Percentiles rank a stretch among this genome's conserved stretches.
phyloP scores from a whole-genome alignment of 2,329 filamentous ascomycete species.

The Penicillium frequentans region DNA sequence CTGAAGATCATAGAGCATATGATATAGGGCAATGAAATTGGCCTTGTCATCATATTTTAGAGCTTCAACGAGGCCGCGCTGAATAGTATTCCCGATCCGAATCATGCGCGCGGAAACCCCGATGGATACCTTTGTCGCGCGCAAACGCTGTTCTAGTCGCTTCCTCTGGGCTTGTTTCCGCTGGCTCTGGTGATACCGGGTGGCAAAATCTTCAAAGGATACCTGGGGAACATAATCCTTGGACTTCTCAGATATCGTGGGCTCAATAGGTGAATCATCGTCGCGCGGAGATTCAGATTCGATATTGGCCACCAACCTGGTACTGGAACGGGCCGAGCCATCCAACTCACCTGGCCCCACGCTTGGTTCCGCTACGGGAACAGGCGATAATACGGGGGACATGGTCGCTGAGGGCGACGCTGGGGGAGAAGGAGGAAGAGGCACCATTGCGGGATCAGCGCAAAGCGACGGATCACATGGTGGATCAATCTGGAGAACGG shows the following conservation, averaged over 20 bases:
- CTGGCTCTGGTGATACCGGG: slow-evolving; percentile 42
- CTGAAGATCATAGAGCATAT: slow-evolving; percentile 45
- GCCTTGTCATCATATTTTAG: slow-evolving; percentile 47
- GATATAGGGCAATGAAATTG: slow-evolving; percentile 46
- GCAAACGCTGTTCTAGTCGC: slow-evolving; percentile 40
- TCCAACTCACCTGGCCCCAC: slow-evolving; percentile 37
- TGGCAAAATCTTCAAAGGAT: slow-evolving; percentile 47
- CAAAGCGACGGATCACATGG: slow-evolving; percentile 35
- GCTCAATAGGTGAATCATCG: not conserved
- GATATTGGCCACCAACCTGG: slow-evolving; percentile 7
- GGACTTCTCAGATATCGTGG: slow-evolving; percentile 10
- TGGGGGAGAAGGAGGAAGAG: slow-evolving; percentile 23
- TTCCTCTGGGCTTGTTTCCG: slow-evolving; percentile 44
- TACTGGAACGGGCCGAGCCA: slow-evolving; percentile 31
- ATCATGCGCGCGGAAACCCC: slow-evolving; percentile 44
- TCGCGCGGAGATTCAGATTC: slow-evolving; percentile 7
- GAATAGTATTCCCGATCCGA: slow-evolving; percentile 42
- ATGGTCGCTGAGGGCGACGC: slow-evolving; percentile 19
- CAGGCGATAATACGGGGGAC: slow-evolving; percentile 18
- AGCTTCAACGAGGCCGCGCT: slow-evolving; percentile 47
- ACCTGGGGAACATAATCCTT: slow-evolving; percentile 27
- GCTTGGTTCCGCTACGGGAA: slow-evolving; percentile 15
- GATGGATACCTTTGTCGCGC: slow-evolving; percentile 44
- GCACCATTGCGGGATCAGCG: slow-evolving; percentile 25
- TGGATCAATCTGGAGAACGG: slow-evolving; percentile 30